Evolutionary conservation across 2,329 filamentous ascomycete genomes (phyloP), one percentile per base, ranked within the genome.

Genomic region (Helminthosporium solani): DNA sequence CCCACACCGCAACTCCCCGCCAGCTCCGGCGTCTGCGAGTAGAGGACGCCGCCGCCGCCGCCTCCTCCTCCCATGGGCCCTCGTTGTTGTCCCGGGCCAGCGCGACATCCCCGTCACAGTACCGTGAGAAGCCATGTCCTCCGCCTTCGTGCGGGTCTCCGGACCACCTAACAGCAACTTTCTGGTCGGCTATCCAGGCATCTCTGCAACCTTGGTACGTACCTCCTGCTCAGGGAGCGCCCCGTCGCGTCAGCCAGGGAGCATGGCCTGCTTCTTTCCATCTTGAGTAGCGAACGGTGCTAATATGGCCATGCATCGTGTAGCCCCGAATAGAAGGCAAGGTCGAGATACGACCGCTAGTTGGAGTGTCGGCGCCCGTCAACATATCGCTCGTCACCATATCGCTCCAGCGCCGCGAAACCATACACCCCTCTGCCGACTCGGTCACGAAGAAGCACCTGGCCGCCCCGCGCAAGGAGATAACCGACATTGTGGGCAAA

Each of bases 91-190:
- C 49, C 52, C 56, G 66, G 64, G 67, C 64, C 61, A 60, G 65
- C 63, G 65, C 66, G 63, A 59, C 59, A 46, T 60, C 40, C 42
- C 49, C 57, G 53, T 56, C 34, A 37, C 34, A 3, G 34, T 46
- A 49, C 42, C 49, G 38, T 55, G 50, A 62, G 60, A 54, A 42
- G 64, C 55, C 65, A 72, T 72, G 68, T 81, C 86, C 73, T 81
- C 86, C 73, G 87, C 88, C 70, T 88, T 88, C 73, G 94, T 99
- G 77, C 87, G 94, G 80, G 90, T 99, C 75, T 95, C 90, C 59
- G 94, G 94, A 69, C 91, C 91, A 69, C 91, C 94, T 61, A 99
- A 99, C 75, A 94, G 90, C 75, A 94, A 88, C 75, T 96, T 96
- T 70, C 80, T 97, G 56, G 90, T 97, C 60, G 94, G 94, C 61